Evolutionary conservation across 305 asterid genomes (phyloP).

Genomic region (Lippia alba): DNA sequence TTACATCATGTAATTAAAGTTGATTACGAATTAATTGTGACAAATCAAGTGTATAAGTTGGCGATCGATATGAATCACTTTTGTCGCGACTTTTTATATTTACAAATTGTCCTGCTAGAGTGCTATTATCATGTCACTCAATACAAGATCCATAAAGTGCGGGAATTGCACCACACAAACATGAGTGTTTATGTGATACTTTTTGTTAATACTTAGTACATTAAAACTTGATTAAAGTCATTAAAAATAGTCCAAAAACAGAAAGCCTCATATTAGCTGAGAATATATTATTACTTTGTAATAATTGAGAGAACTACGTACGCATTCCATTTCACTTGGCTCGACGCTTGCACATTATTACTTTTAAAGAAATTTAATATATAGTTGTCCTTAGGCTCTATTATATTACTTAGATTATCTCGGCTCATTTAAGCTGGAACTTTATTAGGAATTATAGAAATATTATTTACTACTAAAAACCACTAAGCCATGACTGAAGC

Average conservation of each 20-base stretch:
- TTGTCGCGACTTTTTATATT: background rate
- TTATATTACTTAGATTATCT: background rate
- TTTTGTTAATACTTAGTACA: background rate
- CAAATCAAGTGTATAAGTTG: too few relatives aligned
- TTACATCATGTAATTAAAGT: too few relatives aligned
- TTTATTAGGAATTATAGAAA: background rate
- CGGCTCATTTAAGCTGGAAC: background rate
- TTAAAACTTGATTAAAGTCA: background rate
- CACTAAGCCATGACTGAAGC: background rate
- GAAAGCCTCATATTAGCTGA: background rate
- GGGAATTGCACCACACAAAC: slow-evolving; percentile 4
- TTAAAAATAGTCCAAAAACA: slow-evolving; percentile 9
- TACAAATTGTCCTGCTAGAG: background rate
- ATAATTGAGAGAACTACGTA: slow-evolving; percentile 5
- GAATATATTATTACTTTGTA: background rate
- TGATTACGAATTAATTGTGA: too few relatives aligned
- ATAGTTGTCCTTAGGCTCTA: background rate
- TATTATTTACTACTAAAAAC: background rate
- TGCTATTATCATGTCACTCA: background rate
- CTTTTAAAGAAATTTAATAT: background rate
- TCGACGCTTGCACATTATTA: background rate
- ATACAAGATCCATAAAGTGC: slow-evolving; percentile 27
- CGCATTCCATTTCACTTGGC: slow-evolving; percentile 3
- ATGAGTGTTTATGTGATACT: background rate
- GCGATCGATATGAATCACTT: background rate